Conservation (phyloP, 352 stramenopile genomes). For the Pythium phragmitis region DNA sequence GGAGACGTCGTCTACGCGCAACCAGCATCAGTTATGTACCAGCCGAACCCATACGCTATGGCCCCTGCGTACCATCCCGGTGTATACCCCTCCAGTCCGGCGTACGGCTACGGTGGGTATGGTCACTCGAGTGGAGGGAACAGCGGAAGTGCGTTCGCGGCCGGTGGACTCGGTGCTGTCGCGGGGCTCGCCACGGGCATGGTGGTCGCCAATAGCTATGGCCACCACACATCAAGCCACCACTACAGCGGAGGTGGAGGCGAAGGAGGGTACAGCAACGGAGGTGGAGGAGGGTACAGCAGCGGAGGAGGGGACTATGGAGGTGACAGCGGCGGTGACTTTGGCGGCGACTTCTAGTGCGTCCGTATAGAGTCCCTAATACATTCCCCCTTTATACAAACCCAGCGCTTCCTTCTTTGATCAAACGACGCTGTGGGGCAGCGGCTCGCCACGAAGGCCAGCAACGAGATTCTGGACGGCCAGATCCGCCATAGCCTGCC, state of each 20-base stretch:
- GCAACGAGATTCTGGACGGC: constrained; percentile 62
- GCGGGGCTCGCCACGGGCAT: constrained; percentile 15
- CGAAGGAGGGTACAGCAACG: constrained; percentile 2
- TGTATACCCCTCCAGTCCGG: background rate
- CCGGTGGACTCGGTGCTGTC: constrained; percentile 8
- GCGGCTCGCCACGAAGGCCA: constrained; percentile 37
- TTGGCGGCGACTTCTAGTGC: constrained; percentile 16
- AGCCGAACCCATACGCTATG: constrained; percentile 6
- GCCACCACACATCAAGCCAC: constrained; percentile 8
- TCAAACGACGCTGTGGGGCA: constrained; percentile 44
- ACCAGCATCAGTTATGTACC: background rate
- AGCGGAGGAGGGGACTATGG: background rate
- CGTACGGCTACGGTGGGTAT: constrained; percentile 9
- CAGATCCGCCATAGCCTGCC: constrained; percentile 76
- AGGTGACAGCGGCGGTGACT: constrained; percentile 3
- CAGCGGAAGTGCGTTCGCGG: background rate
- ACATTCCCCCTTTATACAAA: background rate
- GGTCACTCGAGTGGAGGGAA: constrained; percentile 1
- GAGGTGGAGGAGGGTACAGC: constrained; percentile 1
- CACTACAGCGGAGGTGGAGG: background rate
- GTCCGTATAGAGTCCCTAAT: background rate
- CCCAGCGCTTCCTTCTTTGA: background rate
- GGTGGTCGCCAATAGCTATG: constrained; percentile 11
- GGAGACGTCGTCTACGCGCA: constrained; percentile 10
- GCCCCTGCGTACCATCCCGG: constrained; percentile 13